A percentile compares a stretch with the other conserved stretches of the same genome.
phyloP scores from a whole-genome alignment of 345 rosid genomes.

The Murraya paniculata region DNA sequence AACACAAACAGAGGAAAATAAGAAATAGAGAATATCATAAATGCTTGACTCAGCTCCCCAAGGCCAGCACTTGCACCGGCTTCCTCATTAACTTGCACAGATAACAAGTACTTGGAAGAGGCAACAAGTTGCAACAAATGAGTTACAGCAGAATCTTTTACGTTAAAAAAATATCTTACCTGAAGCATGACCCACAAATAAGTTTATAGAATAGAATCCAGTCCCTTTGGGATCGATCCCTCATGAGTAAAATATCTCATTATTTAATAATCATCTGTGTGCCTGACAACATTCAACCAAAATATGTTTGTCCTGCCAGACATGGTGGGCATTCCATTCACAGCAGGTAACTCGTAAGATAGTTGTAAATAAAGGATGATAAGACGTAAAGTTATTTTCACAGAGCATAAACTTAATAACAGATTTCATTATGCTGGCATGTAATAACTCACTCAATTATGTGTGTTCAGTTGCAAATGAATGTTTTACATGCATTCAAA shows the following conservation, averaged over 20 bases:
- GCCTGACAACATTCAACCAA: conserved; percentile 17
- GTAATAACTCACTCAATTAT: not conserved
- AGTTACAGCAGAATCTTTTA: not conserved
- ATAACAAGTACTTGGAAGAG: conserved; percentile 1
- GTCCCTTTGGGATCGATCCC: conserved; percentile 4
- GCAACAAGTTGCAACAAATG: conserved; percentile 1
- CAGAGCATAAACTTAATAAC: not conserved
- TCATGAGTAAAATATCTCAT: not conserved
- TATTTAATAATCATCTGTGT: not conserved
- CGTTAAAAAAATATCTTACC: conserved; percentile 13
- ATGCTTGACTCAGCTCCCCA: not conserved
- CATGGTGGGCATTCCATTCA: conserved; percentile 11
- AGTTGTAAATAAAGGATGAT: conserved; percentile 8
- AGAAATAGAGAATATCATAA: not conserved
- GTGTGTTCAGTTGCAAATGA: conserved; percentile 16
- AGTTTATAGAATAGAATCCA: not conserved
- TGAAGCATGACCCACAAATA: conserved; percentile 17
- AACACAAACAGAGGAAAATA: not conserved
- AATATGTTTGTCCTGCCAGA: conserved; percentile 15
- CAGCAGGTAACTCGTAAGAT: conserved; percentile 16
- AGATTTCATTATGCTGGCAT: conserved; percentile 1
- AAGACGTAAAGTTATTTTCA: conserved; percentile 1
- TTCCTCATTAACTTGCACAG: not conserved
- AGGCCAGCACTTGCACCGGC: not conserved
- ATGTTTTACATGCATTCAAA: conserved; percentile 6